phyloP scores from a whole-genome alignment of 2,329 filamentous ascomycete genomes.

The Ophiostoma ips region DNA sequence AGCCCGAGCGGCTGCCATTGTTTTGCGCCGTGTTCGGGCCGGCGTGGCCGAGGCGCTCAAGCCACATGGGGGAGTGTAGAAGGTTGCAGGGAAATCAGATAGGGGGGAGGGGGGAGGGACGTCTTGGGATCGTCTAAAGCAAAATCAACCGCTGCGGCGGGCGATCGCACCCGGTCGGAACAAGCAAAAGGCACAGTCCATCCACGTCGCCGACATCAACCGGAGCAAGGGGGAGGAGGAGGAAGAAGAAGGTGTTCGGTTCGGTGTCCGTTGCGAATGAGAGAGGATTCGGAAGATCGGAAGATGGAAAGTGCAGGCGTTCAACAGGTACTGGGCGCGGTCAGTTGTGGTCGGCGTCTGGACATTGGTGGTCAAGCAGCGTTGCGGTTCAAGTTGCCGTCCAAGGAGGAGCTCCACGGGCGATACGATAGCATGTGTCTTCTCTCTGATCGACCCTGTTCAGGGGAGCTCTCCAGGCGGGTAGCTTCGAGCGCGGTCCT shows the following conservation, averaged over 20 bases:
- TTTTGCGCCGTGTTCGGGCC: slow-evolving; percentile 44
- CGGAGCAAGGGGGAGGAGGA: too few species aligned
- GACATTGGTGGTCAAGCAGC: background rate
- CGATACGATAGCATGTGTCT: slow-evolving; percentile 4
- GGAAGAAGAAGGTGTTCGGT: too few species aligned
- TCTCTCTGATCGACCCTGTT: background rate
- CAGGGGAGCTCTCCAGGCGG: slow-evolving; percentile 1
- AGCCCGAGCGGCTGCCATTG: slow-evolving; percentile 39
- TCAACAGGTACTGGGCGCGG: background rate
- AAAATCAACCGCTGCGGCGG: background rate
- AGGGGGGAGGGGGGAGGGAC: background rate
- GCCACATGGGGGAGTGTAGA: slow-evolving; percentile 52
- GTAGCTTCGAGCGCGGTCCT: background rate
- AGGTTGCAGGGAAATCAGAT: too few species aligned
- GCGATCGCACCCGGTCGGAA: background rate
- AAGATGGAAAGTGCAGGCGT: too few species aligned
- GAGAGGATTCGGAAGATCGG: background rate
- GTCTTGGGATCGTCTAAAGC: background rate
- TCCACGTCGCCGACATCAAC: background rate
- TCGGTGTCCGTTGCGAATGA: background rate
- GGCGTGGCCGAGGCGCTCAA: slow-evolving; percentile 65
- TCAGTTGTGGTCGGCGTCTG: background rate
- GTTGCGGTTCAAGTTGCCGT: background rate
- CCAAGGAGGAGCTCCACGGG: background rate
- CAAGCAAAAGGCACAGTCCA: background rate